These are phyloP conservation scores for Marasmius oreades DNA, from an alignment of 1,284 basidiomycete genomes.

Conservation along the genomic window DNA sequence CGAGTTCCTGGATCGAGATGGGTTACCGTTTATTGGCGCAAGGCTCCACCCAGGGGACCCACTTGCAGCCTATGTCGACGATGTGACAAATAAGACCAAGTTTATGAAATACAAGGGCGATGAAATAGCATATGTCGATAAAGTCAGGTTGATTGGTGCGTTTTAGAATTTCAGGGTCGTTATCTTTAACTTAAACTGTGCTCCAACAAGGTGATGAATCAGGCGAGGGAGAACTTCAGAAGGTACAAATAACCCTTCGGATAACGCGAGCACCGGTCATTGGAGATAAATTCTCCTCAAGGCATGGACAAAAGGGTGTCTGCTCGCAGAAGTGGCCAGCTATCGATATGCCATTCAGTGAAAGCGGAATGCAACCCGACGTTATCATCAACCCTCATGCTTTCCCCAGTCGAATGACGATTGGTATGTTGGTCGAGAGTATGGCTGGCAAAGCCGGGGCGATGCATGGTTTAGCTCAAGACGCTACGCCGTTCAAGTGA, in stretches of 20 bases:
- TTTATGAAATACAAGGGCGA: constrained; percentile 98
- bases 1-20: constrained; percentile 79
- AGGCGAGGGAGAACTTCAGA: constrained; percentile 87
- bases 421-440: constrained; percentile 99
- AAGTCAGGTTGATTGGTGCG: constrained; percentile 87
- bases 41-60: constrained; percentile 75
- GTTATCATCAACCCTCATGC: constrained; percentile 99
- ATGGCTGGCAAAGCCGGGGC: constrained; percentile 98
- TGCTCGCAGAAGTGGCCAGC: constrained; percentile 99
- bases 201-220: constrained; percentile 72
- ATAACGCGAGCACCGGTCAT: constrained; percentile 96
- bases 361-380: constrained; percentile 99
- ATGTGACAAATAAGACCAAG: constrained; percentile 79
- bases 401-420: constrained; percentile 99
- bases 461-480: constrained; percentile 97
- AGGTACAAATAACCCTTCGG: constrained; percentile 91
- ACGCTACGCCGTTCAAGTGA: constrained; percentile 96
- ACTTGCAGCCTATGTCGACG: constrained; percentile 86
- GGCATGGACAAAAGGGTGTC: constrained; percentile 99
- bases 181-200: not conserved
- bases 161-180: constrained; percentile 2
- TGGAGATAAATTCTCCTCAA: constrained; percentile 98
- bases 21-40: constrained; percentile 79
- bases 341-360: constrained; percentile 98
- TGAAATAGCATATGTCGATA: constrained; percentile 88